These are phyloP conservation scores for Aureoboletus auriporus DNA, from an alignment of 768 basidiomycete genomes.

Conservation along the genomic window DNA sequence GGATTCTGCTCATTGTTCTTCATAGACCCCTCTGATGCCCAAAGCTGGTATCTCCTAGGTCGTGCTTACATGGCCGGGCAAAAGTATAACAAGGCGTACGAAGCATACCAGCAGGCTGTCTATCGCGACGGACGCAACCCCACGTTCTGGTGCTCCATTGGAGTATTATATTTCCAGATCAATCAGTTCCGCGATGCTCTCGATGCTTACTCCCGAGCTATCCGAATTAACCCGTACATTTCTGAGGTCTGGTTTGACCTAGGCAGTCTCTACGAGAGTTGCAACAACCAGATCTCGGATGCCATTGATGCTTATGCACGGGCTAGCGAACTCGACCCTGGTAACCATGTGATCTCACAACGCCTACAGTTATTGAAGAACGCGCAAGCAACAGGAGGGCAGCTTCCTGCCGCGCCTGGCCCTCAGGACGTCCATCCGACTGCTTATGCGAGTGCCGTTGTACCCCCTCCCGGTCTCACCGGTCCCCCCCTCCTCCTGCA, in stretches of 20 bases:
- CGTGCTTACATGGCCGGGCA: constrained; percentile 98
- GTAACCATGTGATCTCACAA: constrained; percentile 77
- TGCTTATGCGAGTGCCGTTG: constrained; percentile 78
- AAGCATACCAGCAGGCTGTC: constrained; percentile 98
- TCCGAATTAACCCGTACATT: constrained; percentile 98
- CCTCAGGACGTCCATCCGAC: constrained; percentile 97
- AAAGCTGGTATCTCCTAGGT: constrained; percentile 98
- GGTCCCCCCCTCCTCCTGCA: constrained; percentile 68
- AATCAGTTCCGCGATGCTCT: constrained; percentile 99
- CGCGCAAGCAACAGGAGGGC: constrained; percentile 70
- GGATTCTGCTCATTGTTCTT: neutral
- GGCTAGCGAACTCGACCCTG: constrained; percentile 89
- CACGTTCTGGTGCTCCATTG: constrained; percentile 99
- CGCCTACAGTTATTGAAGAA: constrained; percentile 75
- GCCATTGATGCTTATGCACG: constrained; percentile 98
- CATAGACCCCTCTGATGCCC: constrained; percentile 90
- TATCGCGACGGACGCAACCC: constrained; percentile 99
- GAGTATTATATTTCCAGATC: constrained; percentile 98
- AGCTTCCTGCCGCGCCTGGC: constrained; percentile 82
- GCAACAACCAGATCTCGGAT: constrained; percentile 98
- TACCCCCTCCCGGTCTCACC: constrained; percentile 63
- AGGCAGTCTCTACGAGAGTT: constrained; percentile 93
- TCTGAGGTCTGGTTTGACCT: constrained; percentile 82
- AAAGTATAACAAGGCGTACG: constrained; percentile 99
- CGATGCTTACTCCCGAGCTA: constrained; percentile 97